Percentiles rank a stretch among this genome's conserved stretches.
Evolutionary conservation across 305 asterid genomes (phyloP).

Genomic region (Solanum hybrid): DNA sequence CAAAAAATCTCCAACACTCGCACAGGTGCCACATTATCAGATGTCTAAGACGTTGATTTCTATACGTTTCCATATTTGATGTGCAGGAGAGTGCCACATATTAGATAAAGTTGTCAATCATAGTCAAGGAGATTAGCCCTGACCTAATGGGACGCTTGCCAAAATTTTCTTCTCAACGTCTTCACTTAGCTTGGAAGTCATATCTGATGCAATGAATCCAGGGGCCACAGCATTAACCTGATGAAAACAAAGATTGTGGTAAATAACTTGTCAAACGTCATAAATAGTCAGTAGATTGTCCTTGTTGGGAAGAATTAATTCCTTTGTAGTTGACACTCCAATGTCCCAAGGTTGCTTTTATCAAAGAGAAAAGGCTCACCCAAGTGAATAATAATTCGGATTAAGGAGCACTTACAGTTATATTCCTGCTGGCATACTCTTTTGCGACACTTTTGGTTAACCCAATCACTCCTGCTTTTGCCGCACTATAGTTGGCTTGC

Average conservation of each 20-base stretch:
- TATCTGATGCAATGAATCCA: slow-evolving; percentile 90
- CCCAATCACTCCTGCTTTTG: slow-evolving; percentile 81
- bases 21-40: neutral
- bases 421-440: slow-evolving; percentile 83
- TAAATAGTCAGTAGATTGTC: neutral
- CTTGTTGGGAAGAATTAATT: neutral
- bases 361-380: neutral
- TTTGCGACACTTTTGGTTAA: slow-evolving; percentile 81
- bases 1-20: neutral
- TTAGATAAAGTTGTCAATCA: neutral
- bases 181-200: slow-evolving; percentile 72
- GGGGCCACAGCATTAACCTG: slow-evolving; percentile 95
- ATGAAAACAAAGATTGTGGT: neutral
- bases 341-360: neutral
- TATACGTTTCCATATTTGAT: neutral
- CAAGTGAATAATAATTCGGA: neutral
- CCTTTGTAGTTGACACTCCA: neutral
- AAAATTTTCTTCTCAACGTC: slow-evolving; percentile 73
- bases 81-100: neutral
- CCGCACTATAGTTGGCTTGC: slow-evolving; percentile 75
- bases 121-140: slow-evolving; percentile 6
- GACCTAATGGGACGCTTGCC: slow-evolving; percentile 85
- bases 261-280: neutral
- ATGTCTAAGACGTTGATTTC: neutral
- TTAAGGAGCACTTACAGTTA: slow-evolving; percentile 41